These are phyloP conservation scores for Coniochaeta sp. DNA, from an alignment of 2,329 filamentous ascomycete genomes.

Conservation along the genomic window DNA sequence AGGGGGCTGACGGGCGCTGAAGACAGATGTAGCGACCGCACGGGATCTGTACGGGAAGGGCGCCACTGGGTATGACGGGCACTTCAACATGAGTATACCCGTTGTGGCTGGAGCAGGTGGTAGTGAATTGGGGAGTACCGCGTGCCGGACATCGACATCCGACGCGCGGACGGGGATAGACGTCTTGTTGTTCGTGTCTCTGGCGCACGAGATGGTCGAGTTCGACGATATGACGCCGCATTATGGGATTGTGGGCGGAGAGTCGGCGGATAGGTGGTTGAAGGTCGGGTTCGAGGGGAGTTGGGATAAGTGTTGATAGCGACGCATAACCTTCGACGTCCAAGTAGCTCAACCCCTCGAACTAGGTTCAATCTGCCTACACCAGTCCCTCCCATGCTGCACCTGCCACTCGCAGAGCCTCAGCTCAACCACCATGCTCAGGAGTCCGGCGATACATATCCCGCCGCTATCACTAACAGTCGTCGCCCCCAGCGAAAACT, in stretches of 20 bases:
- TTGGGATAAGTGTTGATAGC: neutral
- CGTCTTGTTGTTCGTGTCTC: neutral
- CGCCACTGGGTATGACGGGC: neutral
- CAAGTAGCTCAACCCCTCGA: too few relatives aligned
- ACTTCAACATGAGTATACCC: neutral
- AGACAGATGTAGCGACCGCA: neutral
- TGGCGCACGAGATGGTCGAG: neutral
- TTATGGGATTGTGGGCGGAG: neutral
- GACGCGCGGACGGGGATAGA: neutral
- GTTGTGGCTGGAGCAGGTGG: neutral
- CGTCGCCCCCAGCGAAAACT: slow-evolving; percentile 85
- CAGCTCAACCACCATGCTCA: slow-evolving; percentile 77
- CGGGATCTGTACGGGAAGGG: neutral
- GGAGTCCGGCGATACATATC: slow-evolving; percentile 79
- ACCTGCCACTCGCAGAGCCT: slow-evolving; percentile 82
- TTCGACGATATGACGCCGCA: neutral
- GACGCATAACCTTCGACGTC: too few relatives aligned
- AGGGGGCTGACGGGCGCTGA: neutral
- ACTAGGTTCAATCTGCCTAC: slow-evolving; percentile 45
- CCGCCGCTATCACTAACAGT: slow-evolving; percentile 89
- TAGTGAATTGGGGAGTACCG: neutral
- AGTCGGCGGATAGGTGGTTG: neutral
- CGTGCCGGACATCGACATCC: neutral
- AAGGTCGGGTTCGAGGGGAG: neutral
- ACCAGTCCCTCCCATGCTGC: slow-evolving; percentile 69